Conservation (phyloP, 1,284 basidiomycete species). For the Ceratobasidium sp. region DNA sequence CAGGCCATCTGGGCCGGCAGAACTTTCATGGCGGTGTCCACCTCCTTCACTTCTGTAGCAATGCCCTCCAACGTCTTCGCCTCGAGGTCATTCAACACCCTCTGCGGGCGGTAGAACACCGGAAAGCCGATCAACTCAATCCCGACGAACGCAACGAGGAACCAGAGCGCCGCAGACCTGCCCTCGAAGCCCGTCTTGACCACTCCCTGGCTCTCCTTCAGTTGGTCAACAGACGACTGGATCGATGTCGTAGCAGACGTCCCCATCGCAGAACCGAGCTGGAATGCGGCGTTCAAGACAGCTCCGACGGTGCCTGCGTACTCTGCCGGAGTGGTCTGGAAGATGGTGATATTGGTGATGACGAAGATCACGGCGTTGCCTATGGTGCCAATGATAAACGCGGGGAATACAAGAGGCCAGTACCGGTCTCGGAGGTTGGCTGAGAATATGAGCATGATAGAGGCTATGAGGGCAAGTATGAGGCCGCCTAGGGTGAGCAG, state of each 20-base stretch:
- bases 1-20: too few relatives aligned
- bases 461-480: constrained; percentile 55
- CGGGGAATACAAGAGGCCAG: constrained; percentile 62
- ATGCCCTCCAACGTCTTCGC: constrained; percentile 13
- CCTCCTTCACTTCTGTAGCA: background rate
- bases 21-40: too few relatives aligned
- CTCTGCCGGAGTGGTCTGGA: constrained; percentile 36
- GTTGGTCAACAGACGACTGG: constrained; percentile 37
- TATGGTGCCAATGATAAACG: constrained; percentile 50
- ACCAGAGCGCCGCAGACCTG: constrained; percentile 44
- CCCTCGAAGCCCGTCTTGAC: constrained; percentile 32
- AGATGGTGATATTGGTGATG: constrained; percentile 31
- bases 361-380: constrained; percentile 30
- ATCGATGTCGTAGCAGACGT: constrained; percentile 43
- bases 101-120: constrained; percentile 33
- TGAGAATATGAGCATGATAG: constrained; percentile 56
- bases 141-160: constrained; percentile 41
- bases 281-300: constrained; percentile 46
- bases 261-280: constrained; percentile 44
- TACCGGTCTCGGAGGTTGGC: constrained; percentile 57
- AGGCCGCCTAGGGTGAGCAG: constrained; percentile 60
- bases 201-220: constrained; percentile 2
- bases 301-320: constrained; percentile 45
- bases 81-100: background rate
- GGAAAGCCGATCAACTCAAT: constrained; percentile 33